Conservation (phyloP, 2,329 filamentous ascomycete species). For the Ramularia endophylla region DNA sequence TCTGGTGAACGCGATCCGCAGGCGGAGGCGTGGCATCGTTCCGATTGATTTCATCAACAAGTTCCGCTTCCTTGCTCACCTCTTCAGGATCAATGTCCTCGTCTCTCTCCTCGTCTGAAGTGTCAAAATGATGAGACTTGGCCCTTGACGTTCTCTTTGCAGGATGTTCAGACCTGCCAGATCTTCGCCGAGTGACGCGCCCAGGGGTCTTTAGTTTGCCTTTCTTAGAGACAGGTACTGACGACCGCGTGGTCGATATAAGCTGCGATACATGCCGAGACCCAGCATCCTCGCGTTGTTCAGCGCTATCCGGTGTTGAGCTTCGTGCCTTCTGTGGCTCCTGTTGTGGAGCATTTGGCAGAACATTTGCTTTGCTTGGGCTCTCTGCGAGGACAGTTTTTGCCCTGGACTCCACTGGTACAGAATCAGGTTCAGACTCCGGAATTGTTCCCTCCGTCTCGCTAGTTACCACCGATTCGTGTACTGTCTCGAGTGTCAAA, state of each 20-base stretch:
- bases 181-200: conserved; percentile 12
- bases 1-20: conserved; percentile 2
- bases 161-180: conserved; percentile 3
- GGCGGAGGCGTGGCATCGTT: neutral
- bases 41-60: conserved; percentile 1
- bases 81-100: neutral
- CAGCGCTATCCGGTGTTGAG: conserved; percentile 21
- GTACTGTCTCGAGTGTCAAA: too few species aligned
- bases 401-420: neutral
- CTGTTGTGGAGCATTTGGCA: conserved; percentile 10
- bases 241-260: conserved; percentile 9
- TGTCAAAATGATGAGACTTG: too few species aligned
- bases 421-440: conserved; percentile 5
- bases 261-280: conserved; percentile 30
- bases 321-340: conserved; percentile 13
- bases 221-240: neutral
- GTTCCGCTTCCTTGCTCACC: conserved; percentile 3
- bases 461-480: too few species aligned
- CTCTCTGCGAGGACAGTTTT: conserved; percentile 16
- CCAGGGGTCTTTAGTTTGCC: conserved; percentile 14
- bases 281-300: conserved; percentile 31
- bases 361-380: conserved; percentile 26
- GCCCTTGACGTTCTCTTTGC: conserved; percentile 2
- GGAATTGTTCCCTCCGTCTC: neutral
- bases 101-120: neutral